Base-by-base conservation (phyloP, 2,329 filamentous ascomycete genomes). In the Ophiostoma ulmi region DNA sequence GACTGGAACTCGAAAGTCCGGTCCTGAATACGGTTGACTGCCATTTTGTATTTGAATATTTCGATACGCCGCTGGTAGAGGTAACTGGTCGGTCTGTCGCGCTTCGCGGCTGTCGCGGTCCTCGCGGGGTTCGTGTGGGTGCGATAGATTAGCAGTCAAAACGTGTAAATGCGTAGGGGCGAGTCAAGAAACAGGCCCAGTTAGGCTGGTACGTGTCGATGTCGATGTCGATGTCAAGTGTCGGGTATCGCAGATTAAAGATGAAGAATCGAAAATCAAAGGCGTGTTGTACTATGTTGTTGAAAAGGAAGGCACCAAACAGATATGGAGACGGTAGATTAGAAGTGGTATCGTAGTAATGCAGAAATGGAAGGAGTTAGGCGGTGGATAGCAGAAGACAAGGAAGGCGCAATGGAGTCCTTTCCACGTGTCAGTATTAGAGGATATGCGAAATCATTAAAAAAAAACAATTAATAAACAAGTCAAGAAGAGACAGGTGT, bases 1-100 rank as follows among this genome's bases (percentile, higher is more conserved):
- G 93, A 91, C 79, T 90, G 91, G 86, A 99, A 99, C 85, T 99
- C 95, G 78, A 89, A 87, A 71, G 95, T 99, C 78, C 95, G 92
- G 83, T 99, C 95, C 84, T 99, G 95, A 80, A 98, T 97, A 69
- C 93, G 94, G 72, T 85, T 79, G 78, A 88, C 84, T 71, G 87
- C 87, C 88, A 90, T 90, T 69, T 22, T 70, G 7, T 38, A 5
- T 61, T 41, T 52, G 41, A n/a, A 31, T 31, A 31, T 31, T 31
- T 3, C 31, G 66, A n/a, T 44, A 44, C 14, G 39, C 39, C 26
- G 14, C 14, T n/a, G 31, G 20, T 13, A 11, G 35, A 38, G 63
- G 41, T 65, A 20, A 7, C 14, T 31, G 38, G 31, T 22, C 26
- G 13, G 58, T 31, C 22, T 26, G 58, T 67, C 65, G 65, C 65